These are phyloP conservation scores for Entamoeba histolytica DNA, from an alignment of 208 protist genomes.

Conservation along the genomic window DNA sequence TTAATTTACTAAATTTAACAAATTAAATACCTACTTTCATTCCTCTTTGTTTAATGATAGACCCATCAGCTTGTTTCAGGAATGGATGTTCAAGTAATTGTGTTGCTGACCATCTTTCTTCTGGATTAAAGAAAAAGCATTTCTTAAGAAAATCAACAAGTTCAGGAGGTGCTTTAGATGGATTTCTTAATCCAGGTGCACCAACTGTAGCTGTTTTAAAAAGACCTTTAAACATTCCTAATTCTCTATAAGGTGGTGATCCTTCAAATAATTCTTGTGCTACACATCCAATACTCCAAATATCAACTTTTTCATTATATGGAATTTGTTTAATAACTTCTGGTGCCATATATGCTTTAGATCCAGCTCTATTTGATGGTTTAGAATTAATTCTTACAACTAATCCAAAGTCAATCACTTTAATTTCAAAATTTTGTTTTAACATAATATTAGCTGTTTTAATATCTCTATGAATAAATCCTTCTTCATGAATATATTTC, in stretches of 20 bases:
- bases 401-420: conserved; percentile 34
- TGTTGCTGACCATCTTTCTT: not conserved
- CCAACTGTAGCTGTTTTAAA: not conserved
- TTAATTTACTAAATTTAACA: too few relatives aligned
- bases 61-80: not conserved
- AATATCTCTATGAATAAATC: too few relatives aligned
- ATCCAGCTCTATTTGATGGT: not conserved
- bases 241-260: not conserved
- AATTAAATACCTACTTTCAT: not conserved
- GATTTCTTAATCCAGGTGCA: not conserved
- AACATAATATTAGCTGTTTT: conserved; percentile 35
- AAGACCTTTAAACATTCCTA: not conserved
- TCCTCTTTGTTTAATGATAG: not conserved
- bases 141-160: not conserved
- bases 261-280: not conserved
- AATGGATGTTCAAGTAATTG: not conserved
- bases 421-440: not conserved
- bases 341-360: conserved; percentile 13
- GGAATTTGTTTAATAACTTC: conserved; percentile 3
- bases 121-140: not conserved
- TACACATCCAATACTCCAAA: conserved; percentile 7
- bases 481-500: not conserved
- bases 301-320: conserved; percentile 13
- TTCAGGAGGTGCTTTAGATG: not conserved
- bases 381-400: not conserved